Percentiles rank a stretch among this genome's conserved stretches.
phyloP scores from a whole-genome alignment of 83 land plant genomes.

The Thuja plicata region DNA sequence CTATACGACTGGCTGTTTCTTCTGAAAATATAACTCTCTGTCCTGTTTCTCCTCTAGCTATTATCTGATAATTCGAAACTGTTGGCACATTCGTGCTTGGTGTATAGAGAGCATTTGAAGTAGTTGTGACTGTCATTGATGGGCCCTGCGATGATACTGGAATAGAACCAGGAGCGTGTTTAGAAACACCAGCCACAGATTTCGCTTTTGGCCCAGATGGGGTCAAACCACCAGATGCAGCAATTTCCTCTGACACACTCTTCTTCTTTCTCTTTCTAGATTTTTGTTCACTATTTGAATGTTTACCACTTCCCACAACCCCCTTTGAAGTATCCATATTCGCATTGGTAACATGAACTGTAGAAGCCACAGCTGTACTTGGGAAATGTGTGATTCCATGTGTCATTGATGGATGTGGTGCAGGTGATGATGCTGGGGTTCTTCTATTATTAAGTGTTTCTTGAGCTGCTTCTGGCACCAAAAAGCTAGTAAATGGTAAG shows the following conservation, averaged over 20 bases:
- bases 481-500: constrained; percentile 23
- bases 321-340: constrained; percentile 18
- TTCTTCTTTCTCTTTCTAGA: constrained; percentile 55
- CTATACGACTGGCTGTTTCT: constrained; percentile 36
- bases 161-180: not conserved
- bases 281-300: constrained; percentile 32
- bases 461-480: constrained; percentile 35
- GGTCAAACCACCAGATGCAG: constrained; percentile 10
- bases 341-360: not conserved
- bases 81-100: not conserved
- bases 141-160: not conserved
- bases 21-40: constrained; percentile 30
- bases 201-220: not conserved
- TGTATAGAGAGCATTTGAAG: constrained; percentile 9
- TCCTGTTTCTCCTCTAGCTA: constrained; percentile 14
- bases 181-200: not conserved
- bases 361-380: constrained; percentile 1
- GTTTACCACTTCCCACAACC: constrained; percentile 1
- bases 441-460: constrained; percentile 26
- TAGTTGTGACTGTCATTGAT: not conserved
- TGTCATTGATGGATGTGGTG: constrained; percentile 18
- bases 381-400: constrained; percentile 27
- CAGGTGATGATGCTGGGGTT: constrained; percentile 15
- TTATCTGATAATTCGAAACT: constrained; percentile 14
- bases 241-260: constrained; percentile 22